Percentiles rank a stretch among this genome's conserved stretches.
Evolutionary conservation across 2,329 filamentous ascomycete genomes (phyloP).

Genomic region (Fusarium aywerte): DNA sequence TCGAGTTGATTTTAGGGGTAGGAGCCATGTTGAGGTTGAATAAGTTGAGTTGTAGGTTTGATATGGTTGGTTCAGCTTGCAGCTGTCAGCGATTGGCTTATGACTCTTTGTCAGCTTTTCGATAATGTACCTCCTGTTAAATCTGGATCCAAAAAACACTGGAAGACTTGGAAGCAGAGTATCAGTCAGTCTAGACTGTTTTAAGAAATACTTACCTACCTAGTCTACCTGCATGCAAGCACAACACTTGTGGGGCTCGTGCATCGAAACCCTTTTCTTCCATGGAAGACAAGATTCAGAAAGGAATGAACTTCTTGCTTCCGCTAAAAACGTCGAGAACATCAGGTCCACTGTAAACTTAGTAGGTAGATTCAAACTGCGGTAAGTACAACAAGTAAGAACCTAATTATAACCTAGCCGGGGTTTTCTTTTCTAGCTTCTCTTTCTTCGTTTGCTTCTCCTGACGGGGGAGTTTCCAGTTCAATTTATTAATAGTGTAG

Average conservation of each 20-base stretch:
- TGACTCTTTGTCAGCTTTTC: conserved; percentile 33
- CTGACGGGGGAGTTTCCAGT: conserved; percentile 14
- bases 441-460: not conserved
- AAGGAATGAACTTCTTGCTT: conserved; percentile 9
- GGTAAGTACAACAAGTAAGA: conserved; percentile 16
- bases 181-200: conserved; percentile 17
- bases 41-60: conserved; percentile 1
- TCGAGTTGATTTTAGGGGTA: conserved; percentile 73
- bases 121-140: conserved; percentile 1
- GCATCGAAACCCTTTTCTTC: not conserved
- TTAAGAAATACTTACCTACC: conserved; percentile 15
- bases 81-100: conserved; percentile 17
- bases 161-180: conserved; percentile 5
- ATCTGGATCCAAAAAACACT: not conserved
- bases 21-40: conserved; percentile 55
- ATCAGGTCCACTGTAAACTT: not conserved
- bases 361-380: not conserved
- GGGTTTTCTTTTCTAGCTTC: no score
- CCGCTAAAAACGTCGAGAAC: not conserved
- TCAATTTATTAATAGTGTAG: conserved; percentile 3
- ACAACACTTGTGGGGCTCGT: conserved; percentile 24
- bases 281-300: not conserved
- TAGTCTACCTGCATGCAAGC: conserved; percentile 20
- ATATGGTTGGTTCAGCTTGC: conserved; percentile 28
- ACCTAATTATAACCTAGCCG: conserved; percentile 24